Conservation (phyloP, 805 yeast species). For the Wilhelminamyces savonicus region DNA sequence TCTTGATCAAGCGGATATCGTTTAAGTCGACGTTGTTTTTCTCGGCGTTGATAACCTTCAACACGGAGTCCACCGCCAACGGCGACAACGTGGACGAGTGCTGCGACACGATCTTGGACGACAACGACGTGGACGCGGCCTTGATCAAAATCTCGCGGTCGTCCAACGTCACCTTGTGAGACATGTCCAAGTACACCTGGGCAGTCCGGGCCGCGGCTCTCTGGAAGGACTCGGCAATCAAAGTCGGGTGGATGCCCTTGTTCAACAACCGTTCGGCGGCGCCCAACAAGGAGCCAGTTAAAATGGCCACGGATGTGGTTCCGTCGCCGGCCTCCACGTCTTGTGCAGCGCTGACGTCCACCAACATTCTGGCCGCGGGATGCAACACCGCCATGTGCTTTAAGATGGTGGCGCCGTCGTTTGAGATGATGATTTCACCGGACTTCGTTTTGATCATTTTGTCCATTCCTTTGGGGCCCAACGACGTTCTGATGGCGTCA, state of each 20-base stretch:
- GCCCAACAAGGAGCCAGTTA: conserved; percentile 89
- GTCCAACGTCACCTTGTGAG: conserved; percentile 66
- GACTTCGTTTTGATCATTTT: conserved; percentile 93
- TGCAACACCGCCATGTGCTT: conserved; percentile 98
- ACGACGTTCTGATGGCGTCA: conserved; percentile 89
- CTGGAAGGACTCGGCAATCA: conserved; percentile 90
- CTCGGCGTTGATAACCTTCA: conserved; percentile 60
- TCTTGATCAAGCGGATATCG: conserved; percentile 85
- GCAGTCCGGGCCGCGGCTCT: conserved; percentile 81
- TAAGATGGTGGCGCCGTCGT: conserved; percentile 96
- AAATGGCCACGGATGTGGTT: conserved; percentile 93
- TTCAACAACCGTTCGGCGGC: conserved; percentile 89
- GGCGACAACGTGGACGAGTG: conserved; percentile 83
- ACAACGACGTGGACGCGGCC: conserved; percentile 92
- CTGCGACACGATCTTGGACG: conserved; percentile 94
- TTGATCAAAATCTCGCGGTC: conserved; percentile 81
- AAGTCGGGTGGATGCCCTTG: conserved; percentile 92
- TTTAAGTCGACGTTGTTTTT: conserved; percentile 73
- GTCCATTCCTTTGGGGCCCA: conserved; percentile 99
- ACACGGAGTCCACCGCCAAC: conserved; percentile 87
- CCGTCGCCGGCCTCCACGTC: conserved; percentile 99
- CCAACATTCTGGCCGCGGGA: conserved; percentile 97
- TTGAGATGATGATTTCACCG: conserved; percentile 91
- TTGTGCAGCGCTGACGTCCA: conserved; percentile 95
- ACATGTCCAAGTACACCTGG: conserved; percentile 78